Percentiles rank a stretch among this genome's conserved stretches.
phyloP scores from a whole-genome alignment of 2,329 filamentous ascomycete genomes.

The Aspergillus pseudoterreus region DNA sequence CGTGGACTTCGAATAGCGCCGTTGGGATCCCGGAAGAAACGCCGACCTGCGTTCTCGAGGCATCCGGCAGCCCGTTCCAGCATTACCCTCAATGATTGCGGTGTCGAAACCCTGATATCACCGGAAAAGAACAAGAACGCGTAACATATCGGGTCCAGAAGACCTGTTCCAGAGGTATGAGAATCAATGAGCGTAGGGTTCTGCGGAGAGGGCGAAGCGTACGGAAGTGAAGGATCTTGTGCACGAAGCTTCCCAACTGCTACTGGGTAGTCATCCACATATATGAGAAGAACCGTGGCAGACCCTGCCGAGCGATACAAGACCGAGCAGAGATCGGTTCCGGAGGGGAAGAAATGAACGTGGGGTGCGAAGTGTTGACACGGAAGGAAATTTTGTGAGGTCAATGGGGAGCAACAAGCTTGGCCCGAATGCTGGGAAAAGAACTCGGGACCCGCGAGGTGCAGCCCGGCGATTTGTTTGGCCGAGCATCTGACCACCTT shows the following conservation, averaged over 20 bases:
- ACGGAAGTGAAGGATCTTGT: constrained; percentile 8
- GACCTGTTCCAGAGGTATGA: neutral
- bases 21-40: constrained; percentile 40
- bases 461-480: constrained; percentile 29
- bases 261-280: neutral
- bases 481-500: constrained; percentile 27
- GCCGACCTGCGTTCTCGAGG: constrained; percentile 48
- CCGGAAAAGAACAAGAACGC: constrained; percentile 15
- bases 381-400: constrained; percentile 17
- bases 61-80: constrained; percentile 50
- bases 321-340: neutral
- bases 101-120: constrained; percentile 25
- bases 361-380: constrained; percentile 8
- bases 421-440: constrained; percentile 21
- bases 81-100: constrained; percentile 42
- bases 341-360: neutral
- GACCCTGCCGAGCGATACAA: neutral
- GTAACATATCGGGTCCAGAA: constrained; percentile 25
- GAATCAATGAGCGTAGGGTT: constrained; percentile 3
- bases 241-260: constrained; percentile 9
- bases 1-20: constrained; percentile 34
- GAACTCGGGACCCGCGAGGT: constrained; percentile 16
- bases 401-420: constrained; percentile 11
- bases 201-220: constrained; percentile 3
- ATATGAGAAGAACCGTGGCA: neutral